These are phyloP conservation scores for Syzygium syzygioides DNA, from an alignment of 441 rosid species.

Conservation along the genomic window DNA sequence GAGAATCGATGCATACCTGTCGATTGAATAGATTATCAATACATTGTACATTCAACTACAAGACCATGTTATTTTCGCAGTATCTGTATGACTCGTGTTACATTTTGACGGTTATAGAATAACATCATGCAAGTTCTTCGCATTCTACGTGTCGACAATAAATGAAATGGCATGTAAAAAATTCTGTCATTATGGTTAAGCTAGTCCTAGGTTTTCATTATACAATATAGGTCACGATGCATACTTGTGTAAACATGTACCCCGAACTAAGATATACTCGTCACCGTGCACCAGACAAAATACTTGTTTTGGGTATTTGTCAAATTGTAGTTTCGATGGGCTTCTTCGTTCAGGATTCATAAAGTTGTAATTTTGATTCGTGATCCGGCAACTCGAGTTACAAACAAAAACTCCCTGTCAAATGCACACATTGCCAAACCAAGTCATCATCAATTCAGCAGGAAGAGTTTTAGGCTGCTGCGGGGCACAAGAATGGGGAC, in stretches of 20 bases:
- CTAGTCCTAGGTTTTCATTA: not conserved
- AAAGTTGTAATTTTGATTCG: not conserved
- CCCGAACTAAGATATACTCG: not conserved
- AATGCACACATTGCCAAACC: not conserved
- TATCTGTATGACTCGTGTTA: not conserved
- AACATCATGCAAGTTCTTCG: not conserved
- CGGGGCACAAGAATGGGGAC: not conserved
- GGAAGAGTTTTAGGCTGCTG: not conserved
- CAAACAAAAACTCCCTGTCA: not conserved
- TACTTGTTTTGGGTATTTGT: not conserved
- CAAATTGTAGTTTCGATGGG: not conserved
- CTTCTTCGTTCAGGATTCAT: not conserved
- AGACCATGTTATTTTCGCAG: not conserved
- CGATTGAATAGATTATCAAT: rapidly evolving
- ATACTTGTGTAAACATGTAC: not conserved
- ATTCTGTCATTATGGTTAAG: not conserved
- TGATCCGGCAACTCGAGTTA: not conserved
- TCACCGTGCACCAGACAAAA: not conserved
- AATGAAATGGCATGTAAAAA: not conserved
- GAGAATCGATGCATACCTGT: rapidly evolving
- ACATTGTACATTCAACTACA: not conserved
- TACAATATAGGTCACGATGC: rapidly evolving
- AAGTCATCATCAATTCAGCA: not conserved
- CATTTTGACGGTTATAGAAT: not conserved
- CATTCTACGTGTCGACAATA: not conserved